Conservation (phyloP, 352 stramenopile species). For the Pythium rishiriense region DNA sequence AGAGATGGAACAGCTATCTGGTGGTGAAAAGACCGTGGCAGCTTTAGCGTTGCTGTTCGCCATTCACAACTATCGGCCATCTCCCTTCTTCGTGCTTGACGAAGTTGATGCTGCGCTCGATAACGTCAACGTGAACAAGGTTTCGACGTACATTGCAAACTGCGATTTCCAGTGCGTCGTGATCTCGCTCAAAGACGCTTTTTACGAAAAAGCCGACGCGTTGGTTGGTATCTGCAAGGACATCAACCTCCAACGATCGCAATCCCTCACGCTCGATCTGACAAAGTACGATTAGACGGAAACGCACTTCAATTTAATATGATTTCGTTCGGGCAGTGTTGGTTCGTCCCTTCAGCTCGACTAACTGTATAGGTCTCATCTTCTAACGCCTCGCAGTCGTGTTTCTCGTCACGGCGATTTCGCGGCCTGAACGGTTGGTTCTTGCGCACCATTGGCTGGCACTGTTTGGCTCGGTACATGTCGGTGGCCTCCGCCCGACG, state of each 20-base stretch:
- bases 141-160: conserved; percentile 96
- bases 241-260: conserved; percentile 68
- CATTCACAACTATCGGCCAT: conserved; percentile 96
- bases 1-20: conserved; percentile 98
- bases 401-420: not conserved
- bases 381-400: not conserved
- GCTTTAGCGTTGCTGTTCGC: conserved; percentile 99
- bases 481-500: conserved; percentile 25
- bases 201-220: conserved; percentile 94
- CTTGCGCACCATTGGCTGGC: not conserved
- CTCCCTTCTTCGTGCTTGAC: conserved; percentile 99
- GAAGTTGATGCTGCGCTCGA: conserved; percentile 99
- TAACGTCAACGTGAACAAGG: conserved; percentile 99
- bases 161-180: conserved; percentile 97
- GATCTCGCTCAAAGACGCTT: conserved; percentile 98
- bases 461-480: not conserved
- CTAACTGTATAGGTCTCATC: no score
- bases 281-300: conserved; percentile 46
- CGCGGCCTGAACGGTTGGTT: not conserved
- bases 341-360: not conserved
- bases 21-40: conserved; percentile 99
- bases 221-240: conserved; percentile 93
- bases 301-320: not conserved
- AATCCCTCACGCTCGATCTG: conserved; percentile 81
- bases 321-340: not conserved